Evolutionary conservation across 768 basidiomycete species (phyloP), one percentile per base, ranked within the genome.

Genomic region (Neoboletus magnificus): DNA sequence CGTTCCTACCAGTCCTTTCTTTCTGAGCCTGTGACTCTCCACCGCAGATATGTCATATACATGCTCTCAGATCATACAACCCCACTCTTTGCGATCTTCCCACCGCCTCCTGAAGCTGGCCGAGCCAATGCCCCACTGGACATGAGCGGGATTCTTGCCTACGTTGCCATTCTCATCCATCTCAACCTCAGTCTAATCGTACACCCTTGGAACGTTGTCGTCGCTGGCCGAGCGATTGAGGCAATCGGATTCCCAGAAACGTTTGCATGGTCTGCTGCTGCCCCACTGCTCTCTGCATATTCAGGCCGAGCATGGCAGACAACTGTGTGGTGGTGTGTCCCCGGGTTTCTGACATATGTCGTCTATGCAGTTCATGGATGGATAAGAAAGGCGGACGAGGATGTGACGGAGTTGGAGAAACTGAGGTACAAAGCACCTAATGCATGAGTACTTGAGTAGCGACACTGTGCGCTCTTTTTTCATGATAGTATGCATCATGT

Each of bases 401-500:
- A 75, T 32, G 74, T 87, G 20, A 70, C 73, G 1, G 73, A 77
- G 40, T 68, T 87, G 29, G 81, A 86, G 64, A 69, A 66, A 15
- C 68, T 86, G 69, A 79, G 74, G 62, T 87, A 87, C 58, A 61
- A 62, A 9, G 78, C 83, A 11, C 79, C 76, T 25, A 82, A 85
- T 6, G 83, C 84, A 49, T 83, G 64, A 75, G 36, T 18, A 18
- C 84, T 48, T 83, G 64, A 75, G 36, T 18, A 18, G 23, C 5
- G 18, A 27, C 29, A 30, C 29, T n/a, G 18, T 27, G 27, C 5
- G 27, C 27, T 35, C 3, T 4, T 30, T 36, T 29, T 32, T 47
- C 16, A 23, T 53, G 35, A 4, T 29, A n/a, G n/a, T n/a, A n/a
- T n/a, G n/a, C n/a, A n/a, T n/a, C n/a, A n/a, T n/a, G n/a, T n/a